Evolutionary conservation across 1,284 basidiomycete species (phyloP), one percentile per base, ranked within the genome.

Genomic region (Naganishia cerealis): DNA sequence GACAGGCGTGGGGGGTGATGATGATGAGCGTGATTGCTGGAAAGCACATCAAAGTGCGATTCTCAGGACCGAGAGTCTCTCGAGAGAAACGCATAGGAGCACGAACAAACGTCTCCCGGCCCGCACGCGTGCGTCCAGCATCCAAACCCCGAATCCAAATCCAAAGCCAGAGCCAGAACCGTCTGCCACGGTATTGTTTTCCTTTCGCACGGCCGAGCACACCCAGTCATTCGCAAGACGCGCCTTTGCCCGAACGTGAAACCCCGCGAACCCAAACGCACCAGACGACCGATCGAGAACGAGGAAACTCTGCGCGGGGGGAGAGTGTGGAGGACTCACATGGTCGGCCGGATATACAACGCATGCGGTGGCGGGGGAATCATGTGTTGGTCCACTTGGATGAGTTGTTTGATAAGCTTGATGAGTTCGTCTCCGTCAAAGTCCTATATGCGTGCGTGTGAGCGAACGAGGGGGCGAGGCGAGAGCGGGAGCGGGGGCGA

Each of bases 371-470:
- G 76, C 0, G 80, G 79, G 7, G 91, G 92, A 38, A 94, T 89
- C 88, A 90, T 93, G 9, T 87, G 84, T 42, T 83, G 79, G 55
- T 94, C 91, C 59, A 88, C 70, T 50, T 79, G 72, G 56, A 93
- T 85, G 46, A 94, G 83, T 53, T 84, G 84, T 74, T 87, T 87
- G 75, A 94, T 88, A 66, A 92, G 82, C 48, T 82, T 81, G 24
- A 90, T 84, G 6, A 93, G 81, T 9, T 84, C 86, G 9, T 86
- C 81, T 0, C 82, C 80, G 73, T 91, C 83, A 74, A 93, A 88
- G 10, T 85, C 76, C 87, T 90, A 62, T 5, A 21, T 26, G 6
- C n/a, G 16, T 13, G 1, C 16, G 13, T 33, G 39, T 4, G 39
- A 36, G n/a, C 36, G 4, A 10, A 65, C 26, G 10, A 9, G 24